Evolutionary conservation across 164 flowering plant genomes (phyloP).

Genomic region (Amborella trichopoda): DNA sequence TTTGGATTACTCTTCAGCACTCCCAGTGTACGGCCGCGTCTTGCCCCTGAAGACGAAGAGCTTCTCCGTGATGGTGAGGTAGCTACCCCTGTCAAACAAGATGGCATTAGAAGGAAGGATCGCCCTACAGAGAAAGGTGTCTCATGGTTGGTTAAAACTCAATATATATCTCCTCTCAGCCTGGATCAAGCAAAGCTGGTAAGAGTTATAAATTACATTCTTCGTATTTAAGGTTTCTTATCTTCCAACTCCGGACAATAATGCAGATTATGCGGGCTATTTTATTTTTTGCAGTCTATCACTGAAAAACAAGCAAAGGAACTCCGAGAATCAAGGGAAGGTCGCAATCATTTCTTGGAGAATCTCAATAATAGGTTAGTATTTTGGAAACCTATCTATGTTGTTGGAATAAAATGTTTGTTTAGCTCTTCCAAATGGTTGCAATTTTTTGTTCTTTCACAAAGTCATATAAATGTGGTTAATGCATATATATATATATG

Average conservation of each 20-base stretch:
- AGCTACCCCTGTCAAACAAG: constrained; percentile 57
- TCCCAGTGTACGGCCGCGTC: constrained; percentile 38
- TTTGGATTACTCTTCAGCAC: constrained; percentile 52
- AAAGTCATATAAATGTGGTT: too few species aligned
- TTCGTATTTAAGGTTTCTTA: too few species aligned
- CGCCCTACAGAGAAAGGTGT: constrained; percentile 95
- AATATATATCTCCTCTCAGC: constrained; percentile 90
- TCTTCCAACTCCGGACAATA: too few species aligned
- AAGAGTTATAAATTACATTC: constrained; percentile 1
- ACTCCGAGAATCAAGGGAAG: constrained; percentile 64
- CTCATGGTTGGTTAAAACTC: constrained; percentile 95
- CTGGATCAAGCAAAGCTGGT: constrained; percentile 81
- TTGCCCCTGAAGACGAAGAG: constrained; percentile 89
- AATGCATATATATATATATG: too few species aligned
- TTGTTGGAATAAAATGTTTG: too few species aligned
- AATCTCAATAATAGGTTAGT: constrained; percentile 53
- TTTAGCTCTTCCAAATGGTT: too few species aligned
- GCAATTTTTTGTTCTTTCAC: background rate
- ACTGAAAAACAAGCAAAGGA: constrained; percentile 97
- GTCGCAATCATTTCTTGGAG: constrained; percentile 47
- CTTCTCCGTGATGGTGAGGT: constrained; percentile 66
- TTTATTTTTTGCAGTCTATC: constrained; percentile 45
- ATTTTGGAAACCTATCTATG: background rate
- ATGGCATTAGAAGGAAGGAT: constrained; percentile 79
- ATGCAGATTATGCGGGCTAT: too few species aligned